Base-by-base conservation (phyloP, 768 basidiomycete genomes). In the Pholiota molesta region DNA sequence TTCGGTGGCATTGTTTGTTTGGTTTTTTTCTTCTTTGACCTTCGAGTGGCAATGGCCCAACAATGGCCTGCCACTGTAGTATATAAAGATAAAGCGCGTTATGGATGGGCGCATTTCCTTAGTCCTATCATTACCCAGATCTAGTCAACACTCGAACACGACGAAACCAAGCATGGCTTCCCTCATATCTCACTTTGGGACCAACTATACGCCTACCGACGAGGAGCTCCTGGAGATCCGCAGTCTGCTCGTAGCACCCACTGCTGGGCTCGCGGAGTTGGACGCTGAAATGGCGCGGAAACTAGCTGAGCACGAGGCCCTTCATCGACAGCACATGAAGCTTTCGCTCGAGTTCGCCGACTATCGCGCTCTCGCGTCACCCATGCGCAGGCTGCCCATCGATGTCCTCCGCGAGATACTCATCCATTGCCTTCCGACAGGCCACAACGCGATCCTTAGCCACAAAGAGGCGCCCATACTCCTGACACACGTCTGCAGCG, bases 371-470 rank as follows among this genome's bases (percentile, higher is more conserved):
- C 45, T 56, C 21, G 57, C 52, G 21, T 29, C 66, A 6, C 66
- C 59, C 45, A 58, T 65, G 29, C 58, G 64, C 37, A 57, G 57
- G 17, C 59, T 71, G 29, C 64, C 66, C 6, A 61, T 54, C 9
- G 66, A 69, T 42, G 60, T 69, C 31, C 61, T 71, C 16, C 65
- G 64, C 19, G 64, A 65, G 26, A 66, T 71, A 35, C 69, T 71
- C 52, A 13, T 67, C 1, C 52, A 26, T 5, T 69, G 66, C 40
- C 65, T 69, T 28, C 64, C 68, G 0, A 35, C n/a, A 3, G 35
- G 31, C 2, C 62, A 62, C 51, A 63, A 63, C 42, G 44, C 65
- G 1, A 55, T 62, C 5, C 59, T 67, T 44, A 57, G 57, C 44
- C 10, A 42, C 11, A 40, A 53, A 19, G 63, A 66, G 37, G 59